Evolutionary conservation across 805 yeast genomes (phyloP).

Genomic region (Monosporozyma siamensis): DNA sequence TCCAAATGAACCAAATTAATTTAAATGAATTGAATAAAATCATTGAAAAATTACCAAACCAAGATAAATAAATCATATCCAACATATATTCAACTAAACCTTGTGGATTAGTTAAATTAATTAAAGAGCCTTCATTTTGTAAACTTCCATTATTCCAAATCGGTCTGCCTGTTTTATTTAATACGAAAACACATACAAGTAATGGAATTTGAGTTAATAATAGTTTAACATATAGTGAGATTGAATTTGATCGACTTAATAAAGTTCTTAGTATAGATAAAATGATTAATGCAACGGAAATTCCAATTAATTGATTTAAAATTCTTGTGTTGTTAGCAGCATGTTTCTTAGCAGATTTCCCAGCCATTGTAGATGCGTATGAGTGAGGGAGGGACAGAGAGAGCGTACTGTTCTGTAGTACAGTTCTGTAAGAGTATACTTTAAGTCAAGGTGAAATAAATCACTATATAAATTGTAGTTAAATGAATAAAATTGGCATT

Average conservation of each 20-base stretch:
- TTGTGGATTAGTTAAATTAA: constrained; percentile 36
- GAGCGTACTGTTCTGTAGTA: too few relatives aligned
- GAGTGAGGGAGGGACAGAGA: too few relatives aligned
- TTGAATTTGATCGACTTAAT: constrained; percentile 13
- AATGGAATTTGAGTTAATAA: constrained; percentile 26
- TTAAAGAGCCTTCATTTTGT: constrained; percentile 31
- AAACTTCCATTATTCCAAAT: constrained; percentile 14
- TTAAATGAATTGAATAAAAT: constrained; percentile 38
- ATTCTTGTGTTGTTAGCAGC: constrained; percentile 29
- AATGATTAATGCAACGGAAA: constrained; percentile 22
- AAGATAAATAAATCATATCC: constrained; percentile 45
- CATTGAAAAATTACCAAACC: constrained; percentile 39
- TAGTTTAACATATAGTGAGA: constrained; percentile 10
- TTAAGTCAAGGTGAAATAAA: too few relatives aligned
- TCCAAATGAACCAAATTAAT: constrained; percentile 33
- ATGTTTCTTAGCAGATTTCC: constrained; percentile 46
- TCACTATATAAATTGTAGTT: too few relatives aligned
- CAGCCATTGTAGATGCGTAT: constrained; percentile 51
- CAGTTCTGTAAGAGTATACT: too few relatives aligned
- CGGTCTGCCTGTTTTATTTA: constrained; percentile 47
- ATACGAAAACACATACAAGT: constrained; percentile 32
- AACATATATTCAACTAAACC: constrained; percentile 48
- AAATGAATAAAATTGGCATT: too few relatives aligned
- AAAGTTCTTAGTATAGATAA: constrained; percentile 33
- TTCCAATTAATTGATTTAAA: constrained; percentile 17